Base-by-base conservation (phyloP, 108 stramenopile genomes). In the Bacterosira constricta region DNA sequence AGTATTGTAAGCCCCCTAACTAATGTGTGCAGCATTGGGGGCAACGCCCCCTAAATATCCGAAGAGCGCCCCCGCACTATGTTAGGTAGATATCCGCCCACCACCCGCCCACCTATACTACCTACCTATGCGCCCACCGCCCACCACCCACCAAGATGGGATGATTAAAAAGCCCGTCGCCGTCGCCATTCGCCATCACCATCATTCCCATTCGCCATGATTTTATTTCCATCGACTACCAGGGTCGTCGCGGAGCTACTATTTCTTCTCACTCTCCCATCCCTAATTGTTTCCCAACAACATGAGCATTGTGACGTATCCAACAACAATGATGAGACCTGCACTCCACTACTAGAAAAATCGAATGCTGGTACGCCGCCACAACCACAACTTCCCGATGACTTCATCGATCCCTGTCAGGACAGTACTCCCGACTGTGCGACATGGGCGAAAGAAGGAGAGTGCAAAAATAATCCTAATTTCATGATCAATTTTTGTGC, bases 391-490 rank as follows among this genome's bases (percentile, higher is more conserved):
- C 42, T 63, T 32, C 66, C 66, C 10, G 52, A 39, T 29, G 66
- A 67, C 25, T 67, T 67, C 25, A 20, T 42, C 31, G 55, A 69
- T 35, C 68, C 68, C 45, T 74, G 73, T 55, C 66, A 67, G 35
- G 65, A 74, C 32, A 42, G 27, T 12, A 32, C 58, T 15, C 26
- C 29, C 3, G 20, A 15, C 3, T 74, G 73, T 41, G 54, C 11
- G 15, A 4, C n/a, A n/a, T 74, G 73, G 73, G 47, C 73, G 17
- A 25, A 26, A 13, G 37, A 66, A 37, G 73, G 73, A 17, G 73
- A 74, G 31, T 74, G 73, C 27, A 27, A 11, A 15, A 20, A 12
- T 1, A 74, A 74, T 21, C 13, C 36, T 18, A 29, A 41, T 11
- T 74, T 37, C 66, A 74, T 74, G 73, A 13, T 57, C 20, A 29